Evolutionary conservation across 108 stramenopile genomes (phyloP), one percentile per base, ranked within the genome.

Genomic region (Seminavis robusta): DNA sequence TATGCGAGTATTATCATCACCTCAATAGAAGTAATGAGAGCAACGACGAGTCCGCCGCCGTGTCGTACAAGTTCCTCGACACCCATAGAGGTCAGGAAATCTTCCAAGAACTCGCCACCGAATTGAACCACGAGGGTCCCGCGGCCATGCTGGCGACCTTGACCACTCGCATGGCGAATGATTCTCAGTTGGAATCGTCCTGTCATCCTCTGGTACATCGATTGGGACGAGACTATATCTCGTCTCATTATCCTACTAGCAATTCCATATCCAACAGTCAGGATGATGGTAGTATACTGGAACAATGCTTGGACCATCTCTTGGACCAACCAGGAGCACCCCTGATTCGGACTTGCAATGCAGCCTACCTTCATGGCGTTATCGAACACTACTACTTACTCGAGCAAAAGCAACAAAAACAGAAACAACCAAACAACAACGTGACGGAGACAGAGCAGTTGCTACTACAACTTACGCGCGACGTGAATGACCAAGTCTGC

Each of bases 321-420:
- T n/a, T n/a, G n/a, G n/a, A n/a, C n/a, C n/a, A n/a, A n/a, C n/a
- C n/a, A 13, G 56, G 49, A 33, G 57, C 65, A 16, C 42, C 50
- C 6, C 36, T 66, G 30, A 43, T 66, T 21, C 43, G 65, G 32
- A 24, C 56, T 25, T 66, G 65, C 58, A 66, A 66, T 43, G 65
- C 57, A 4, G 65, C 65, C 23, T 66, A 32, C 47, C 29, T 66
- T 13, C 65, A 66, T 33, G 65, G 65, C 0, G 58, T 66, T 16
- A 66, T 59, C 29, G 57, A 66, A 43, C 46, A 28, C 32, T 45
- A 66, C 50, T n/a, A n/a, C n/a, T n/a, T n/a, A n/a, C 36, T 66
- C 37, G 56, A 10, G 9, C 10, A 11, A 49, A 25, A 30, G 36
- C 33, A 36, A 42, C 1, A 16, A 49, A 11, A 11, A 31, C 20